Conservation (phyloP, 169 alveolate species). For the Eimeria mitis region DNA sequence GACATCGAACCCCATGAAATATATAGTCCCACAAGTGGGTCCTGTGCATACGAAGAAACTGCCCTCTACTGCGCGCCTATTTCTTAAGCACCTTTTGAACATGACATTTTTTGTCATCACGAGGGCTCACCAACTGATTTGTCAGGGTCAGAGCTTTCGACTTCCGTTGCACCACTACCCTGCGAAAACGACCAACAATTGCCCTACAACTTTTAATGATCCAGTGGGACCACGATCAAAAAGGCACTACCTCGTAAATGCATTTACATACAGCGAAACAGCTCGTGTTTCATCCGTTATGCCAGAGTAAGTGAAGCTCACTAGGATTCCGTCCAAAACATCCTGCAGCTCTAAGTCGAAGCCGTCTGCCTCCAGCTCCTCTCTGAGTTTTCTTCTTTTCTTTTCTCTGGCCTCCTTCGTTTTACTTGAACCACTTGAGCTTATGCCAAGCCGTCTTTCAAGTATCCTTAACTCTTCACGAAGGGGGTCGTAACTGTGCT, state of each 20-base stretch:
- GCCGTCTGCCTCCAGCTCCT: constrained; percentile 77
- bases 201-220: background rate
- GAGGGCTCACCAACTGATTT: background rate
- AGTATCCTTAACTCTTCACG: constrained; percentile 21
- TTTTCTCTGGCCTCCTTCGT: constrained; percentile 12
- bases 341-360: constrained; percentile 74
- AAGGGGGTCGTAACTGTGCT: background rate
- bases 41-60: background rate
- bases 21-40: background rate
- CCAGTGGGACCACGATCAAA: background rate
- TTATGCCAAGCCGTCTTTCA: constrained; percentile 48
- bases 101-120: background rate
- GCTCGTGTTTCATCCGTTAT: background rate
- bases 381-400: constrained; percentile 47
- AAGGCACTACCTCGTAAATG: background rate
- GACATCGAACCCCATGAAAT: background rate
- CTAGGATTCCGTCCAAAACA: constrained; percentile 59
- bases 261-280: background rate
- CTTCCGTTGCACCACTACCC: background rate
- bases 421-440: constrained; percentile 3
- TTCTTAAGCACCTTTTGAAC: background rate
- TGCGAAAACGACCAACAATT: background rate
- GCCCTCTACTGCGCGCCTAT: background rate
- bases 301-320: constrained; percentile 7
- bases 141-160: background rate